Evolutionary conservation across 306 rosid genomes (phyloP).

Genomic region (Mucuna pruriens): DNA sequence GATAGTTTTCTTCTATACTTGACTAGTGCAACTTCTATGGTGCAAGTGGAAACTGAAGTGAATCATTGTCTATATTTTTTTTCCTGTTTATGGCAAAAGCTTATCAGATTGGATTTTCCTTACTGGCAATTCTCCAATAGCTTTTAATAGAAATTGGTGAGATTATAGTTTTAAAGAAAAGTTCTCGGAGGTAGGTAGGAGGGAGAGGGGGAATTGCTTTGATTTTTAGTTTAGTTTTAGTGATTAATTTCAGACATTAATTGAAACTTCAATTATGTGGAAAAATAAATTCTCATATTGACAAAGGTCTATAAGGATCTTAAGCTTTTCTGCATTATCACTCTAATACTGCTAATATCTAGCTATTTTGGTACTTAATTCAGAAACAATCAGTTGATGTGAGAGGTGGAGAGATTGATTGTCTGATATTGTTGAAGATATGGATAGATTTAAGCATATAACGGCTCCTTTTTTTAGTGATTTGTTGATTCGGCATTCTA

Average conservation of each 20-base stretch:
- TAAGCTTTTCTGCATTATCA: conserved; percentile 3
- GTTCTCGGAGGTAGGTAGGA: neutral
- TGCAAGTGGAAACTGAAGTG: neutral
- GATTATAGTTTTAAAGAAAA: neutral
- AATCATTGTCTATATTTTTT: conserved; percentile 7
- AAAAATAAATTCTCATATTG: neutral
- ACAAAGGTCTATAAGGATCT: neutral
- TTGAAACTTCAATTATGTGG: neutral
- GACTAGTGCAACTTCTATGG: neutral
- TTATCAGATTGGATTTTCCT: neutral
- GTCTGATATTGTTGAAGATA: neutral
- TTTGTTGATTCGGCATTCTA: neutral
- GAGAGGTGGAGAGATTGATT: neutral
- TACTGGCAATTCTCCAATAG: neutral
- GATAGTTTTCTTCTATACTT: neutral
- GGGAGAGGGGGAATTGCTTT: neutral
- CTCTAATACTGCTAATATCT: neutral
- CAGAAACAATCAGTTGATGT: neutral
- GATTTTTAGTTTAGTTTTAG: neutral
- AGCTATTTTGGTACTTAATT: neutral
- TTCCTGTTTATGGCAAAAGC: neutral
- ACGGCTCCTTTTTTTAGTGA: neutral
- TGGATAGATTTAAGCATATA: neutral
- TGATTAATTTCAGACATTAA: neutral
- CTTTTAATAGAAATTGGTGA: neutral